Percentiles rank a stretch among this genome's conserved stretches.
These are phyloP conservation scores for Colletotrichum limetticola DNA, from an alignment of 2,329 filamentous ascomycete genomes.

Conservation along the genomic window DNA sequence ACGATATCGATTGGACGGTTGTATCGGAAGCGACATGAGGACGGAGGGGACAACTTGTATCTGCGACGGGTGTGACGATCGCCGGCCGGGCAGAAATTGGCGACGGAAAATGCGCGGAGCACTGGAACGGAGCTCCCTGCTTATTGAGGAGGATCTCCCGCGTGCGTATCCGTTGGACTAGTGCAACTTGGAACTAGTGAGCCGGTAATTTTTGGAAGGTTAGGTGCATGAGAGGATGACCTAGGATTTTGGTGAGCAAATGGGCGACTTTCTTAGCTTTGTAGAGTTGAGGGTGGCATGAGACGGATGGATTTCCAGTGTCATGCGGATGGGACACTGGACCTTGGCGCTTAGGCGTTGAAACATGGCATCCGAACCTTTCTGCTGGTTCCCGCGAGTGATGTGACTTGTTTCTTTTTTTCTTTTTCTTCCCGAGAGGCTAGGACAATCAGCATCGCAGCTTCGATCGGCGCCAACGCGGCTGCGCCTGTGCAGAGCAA, in stretches of 20 bases:
- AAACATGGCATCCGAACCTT: slow-evolving; percentile 9
- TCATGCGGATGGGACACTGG: slow-evolving; percentile 19
- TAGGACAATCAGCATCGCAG: not conserved
- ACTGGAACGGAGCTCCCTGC: slow-evolving; percentile 7
- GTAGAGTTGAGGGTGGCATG: slow-evolving; percentile 1
- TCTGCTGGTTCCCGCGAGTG: not conserved
- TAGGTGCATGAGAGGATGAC: slow-evolving; percentile 7
- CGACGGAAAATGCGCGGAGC: slow-evolving; percentile 4
- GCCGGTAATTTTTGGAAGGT: slow-evolving; percentile 3
- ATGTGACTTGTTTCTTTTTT: not conserved
- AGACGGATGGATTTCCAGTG: not conserved
- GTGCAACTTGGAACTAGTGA: not conserved
- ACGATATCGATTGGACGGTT: not conserved
- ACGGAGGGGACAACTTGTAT: slow-evolving; percentile 22
- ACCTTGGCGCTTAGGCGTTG: not conserved
- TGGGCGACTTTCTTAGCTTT: not conserved
- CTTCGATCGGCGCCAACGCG: not conserved
- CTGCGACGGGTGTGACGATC: slow-evolving; percentile 29
- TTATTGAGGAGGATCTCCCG: slow-evolving; percentile 13
- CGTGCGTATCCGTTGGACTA: not conserved
- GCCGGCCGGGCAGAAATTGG: slow-evolving; percentile 25
- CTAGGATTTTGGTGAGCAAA: not conserved
- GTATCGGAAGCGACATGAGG: slow-evolving; percentile 26
- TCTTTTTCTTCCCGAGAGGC: not conserved
- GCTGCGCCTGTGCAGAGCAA: not conserved